These are phyloP conservation scores for Trichoderma koningiopsis DNA, from an alignment of 2,329 filamentous ascomycete genomes.

Conservation along the genomic window DNA sequence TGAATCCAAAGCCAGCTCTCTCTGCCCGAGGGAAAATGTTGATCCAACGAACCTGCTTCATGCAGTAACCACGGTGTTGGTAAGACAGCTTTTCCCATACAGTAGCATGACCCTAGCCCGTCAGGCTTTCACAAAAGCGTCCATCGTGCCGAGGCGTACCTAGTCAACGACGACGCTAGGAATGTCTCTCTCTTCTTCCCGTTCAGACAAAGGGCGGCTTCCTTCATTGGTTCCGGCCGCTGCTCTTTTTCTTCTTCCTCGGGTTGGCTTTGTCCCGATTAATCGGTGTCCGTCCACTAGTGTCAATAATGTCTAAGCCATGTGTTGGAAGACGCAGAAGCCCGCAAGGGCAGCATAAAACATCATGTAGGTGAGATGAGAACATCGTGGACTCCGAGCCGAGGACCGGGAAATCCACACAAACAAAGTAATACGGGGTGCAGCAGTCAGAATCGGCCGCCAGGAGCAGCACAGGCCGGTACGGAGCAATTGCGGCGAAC, in stretches of 20 bases:
- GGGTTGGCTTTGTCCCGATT: conserved; percentile 5
- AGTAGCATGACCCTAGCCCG: background rate
- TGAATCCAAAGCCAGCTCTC: background rate
- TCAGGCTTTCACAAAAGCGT: background rate
- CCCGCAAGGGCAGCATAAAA: background rate
- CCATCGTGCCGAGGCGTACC: conserved; percentile 9
- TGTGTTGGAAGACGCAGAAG: background rate
- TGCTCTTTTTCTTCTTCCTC: background rate
- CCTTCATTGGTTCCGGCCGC: background rate
- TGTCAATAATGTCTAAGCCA: conserved; percentile 4
- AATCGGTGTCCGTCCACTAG: conserved; percentile 19
- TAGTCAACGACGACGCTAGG: background rate
- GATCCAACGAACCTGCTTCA: background rate
- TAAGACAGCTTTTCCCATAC: background rate
- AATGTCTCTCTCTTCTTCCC: background rate
- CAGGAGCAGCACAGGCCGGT: background rate
- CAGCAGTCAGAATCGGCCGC: background rate
- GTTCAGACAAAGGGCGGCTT: background rate
- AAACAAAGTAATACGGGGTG: background rate
- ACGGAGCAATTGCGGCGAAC: background rate
- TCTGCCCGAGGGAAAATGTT: background rate
- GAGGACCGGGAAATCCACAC: background rate
- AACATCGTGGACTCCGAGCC: conserved; percentile 8
- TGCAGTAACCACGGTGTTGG: background rate
- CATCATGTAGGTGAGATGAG: conserved; percentile 3